Base-by-base conservation (phyloP, 345 rosid species). In the Murraya koenigii region DNA sequence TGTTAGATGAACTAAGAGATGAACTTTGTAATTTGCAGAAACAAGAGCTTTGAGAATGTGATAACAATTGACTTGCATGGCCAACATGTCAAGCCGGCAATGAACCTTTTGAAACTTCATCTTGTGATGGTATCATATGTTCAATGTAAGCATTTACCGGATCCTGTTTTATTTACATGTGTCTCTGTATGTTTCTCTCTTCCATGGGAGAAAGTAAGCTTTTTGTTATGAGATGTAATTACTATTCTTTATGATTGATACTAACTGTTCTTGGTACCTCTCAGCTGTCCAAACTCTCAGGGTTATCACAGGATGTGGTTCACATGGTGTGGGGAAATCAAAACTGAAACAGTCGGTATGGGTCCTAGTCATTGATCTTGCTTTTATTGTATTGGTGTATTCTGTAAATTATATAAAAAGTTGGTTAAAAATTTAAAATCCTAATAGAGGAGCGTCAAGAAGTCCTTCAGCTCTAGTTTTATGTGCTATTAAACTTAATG, bases 41-140 rank as follows among this genome's bases (percentile, higher is more conserved):
- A 95, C 86, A 92, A 85, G 83, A 91, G 44, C 65, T 87, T 93
- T 74, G 93, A 92, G 84, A 95, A 95, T 78, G 84, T 88, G 71
- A 78, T 93, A 83, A 93, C 97, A 77, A 95, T 95, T 74, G 99
- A 95, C 86, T 84, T 95, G 80, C 99, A 95, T 66, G 99, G 99
- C 60, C 99, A 95, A 79, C 98, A 93, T 82, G 96, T 93, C 65
- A 92, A 95, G 82, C 90, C 86, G 82, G 97, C 98, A 67, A 91
- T 92, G 94, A 85, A 77, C 82, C 84, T 92, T 74, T 80, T 95
- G 77, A 95, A 95, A 83, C 75, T 89, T 64, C 94, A 92, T 83
- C 92, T 95, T 74, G 78, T 93, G 61, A 76, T 92, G 30, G 97
- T 90, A 81, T 79, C 88, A 39, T 90, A 88, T 66, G 87, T 80